Conservation (phyloP, 257 asterid species). For the Jacaranda mimosifolia region DNA sequence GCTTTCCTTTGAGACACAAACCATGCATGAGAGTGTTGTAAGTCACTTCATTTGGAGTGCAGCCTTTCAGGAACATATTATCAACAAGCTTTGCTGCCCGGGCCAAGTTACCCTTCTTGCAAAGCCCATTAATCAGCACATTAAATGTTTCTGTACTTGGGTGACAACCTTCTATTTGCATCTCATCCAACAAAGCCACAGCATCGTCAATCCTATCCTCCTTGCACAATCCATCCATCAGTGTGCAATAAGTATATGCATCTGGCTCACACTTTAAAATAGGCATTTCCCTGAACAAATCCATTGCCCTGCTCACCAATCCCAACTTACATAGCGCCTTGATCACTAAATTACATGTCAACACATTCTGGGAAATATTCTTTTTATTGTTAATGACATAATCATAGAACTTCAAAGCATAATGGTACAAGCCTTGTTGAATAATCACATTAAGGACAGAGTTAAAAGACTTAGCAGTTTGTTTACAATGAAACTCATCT, state of each 20-base stretch:
- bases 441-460: constrained; percentile 82
- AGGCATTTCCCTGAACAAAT: constrained; percentile 78
- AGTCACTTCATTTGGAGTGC: constrained; percentile 86
- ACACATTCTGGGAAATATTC: constrained; percentile 61
- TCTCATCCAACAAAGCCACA: constrained; percentile 88
- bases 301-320: constrained; percentile 63
- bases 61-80: constrained; percentile 93
- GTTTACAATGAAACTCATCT: constrained; percentile 75
- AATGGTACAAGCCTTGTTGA: constrained; percentile 60
- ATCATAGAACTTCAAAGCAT: constrained; percentile 74
- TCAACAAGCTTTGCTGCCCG: constrained; percentile 84
- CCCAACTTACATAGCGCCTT: constrained; percentile 78
- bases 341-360: constrained; percentile 82
- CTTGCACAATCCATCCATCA: constrained; percentile 98
- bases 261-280: constrained; percentile 63
- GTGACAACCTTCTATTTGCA: constrained; percentile 87
- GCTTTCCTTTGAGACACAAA: constrained; percentile 81
- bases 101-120: constrained; percentile 80
- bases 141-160: constrained; percentile 74
- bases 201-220: constrained; percentile 85
- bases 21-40: constrained; percentile 94
- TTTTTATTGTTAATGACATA: constrained; percentile 45
- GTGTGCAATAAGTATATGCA: constrained; percentile 81
- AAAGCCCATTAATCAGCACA: constrained; percentile 86
- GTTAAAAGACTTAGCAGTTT: constrained; percentile 83